Percentiles rank a stretch among this genome's conserved stretches.
phyloP scores from a whole-genome alignment of 2,329 filamentous ascomycete species.

The Diaporthe vexans region DNA sequence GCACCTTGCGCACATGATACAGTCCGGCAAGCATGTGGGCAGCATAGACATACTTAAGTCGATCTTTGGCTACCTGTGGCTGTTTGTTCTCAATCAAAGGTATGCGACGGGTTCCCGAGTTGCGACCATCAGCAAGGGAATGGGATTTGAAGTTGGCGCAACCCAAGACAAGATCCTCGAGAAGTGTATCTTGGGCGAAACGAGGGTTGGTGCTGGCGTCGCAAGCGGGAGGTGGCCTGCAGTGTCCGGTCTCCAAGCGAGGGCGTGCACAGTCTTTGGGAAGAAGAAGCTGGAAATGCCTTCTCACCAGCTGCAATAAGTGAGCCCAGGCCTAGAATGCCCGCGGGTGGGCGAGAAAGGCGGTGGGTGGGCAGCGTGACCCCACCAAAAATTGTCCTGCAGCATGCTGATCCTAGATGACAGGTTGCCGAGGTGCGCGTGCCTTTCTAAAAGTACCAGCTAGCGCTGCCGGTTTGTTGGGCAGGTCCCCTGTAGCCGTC shows the following conservation, averaged over 20 bases:
- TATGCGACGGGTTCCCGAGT: conserved; percentile 2
- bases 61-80: conserved; percentile 1
- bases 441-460: conserved; percentile 26
- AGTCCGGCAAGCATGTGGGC: not conserved
- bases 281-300: conserved; percentile 2
- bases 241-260: not conserved
- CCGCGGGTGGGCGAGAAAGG: conserved; percentile 21
- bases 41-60: not conserved
- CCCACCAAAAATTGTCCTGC: conserved; percentile 26
- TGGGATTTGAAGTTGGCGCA: conserved; percentile 12
- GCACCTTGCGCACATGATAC: not conserved
- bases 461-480: conserved; percentile 32
- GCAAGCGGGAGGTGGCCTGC: conserved; percentile 7
- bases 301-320: conserved; percentile 14
- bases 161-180: conserved; percentile 19
- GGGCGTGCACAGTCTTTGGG: conserved; percentile 21
- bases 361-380: conserved; percentile 35
- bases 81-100: not conserved
- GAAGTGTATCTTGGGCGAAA: not conserved
- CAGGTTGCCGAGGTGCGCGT: conserved; percentile 35
- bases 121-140: conserved; percentile 18
- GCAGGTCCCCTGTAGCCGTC: conserved; percentile 30
- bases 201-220: conserved; percentile 9
- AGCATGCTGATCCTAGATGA: conserved; percentile 26
- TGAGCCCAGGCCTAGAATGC: conserved; percentile 6